Base-by-base conservation (phyloP, 2,329 filamentous ascomycete genomes). In the Monascus ruber region DNA sequence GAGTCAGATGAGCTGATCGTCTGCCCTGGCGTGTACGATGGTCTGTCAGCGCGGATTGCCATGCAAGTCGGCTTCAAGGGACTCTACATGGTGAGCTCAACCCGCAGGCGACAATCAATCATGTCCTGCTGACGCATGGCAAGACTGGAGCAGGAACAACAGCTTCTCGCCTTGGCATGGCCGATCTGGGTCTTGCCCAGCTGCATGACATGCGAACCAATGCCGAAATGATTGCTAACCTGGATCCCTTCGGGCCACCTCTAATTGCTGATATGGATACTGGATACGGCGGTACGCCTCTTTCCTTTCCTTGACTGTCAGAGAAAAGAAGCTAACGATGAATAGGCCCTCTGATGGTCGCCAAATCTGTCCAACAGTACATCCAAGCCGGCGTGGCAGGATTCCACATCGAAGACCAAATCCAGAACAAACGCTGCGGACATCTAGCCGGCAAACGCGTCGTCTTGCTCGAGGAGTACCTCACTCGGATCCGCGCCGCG, bases 381-480 rank as follows among this genome's bases (percentile, higher is more conserved):
- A 66, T 68, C 24, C 66, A 68, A 35, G 63, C 71, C 3, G 73
- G 73, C 24, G 69, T 77, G 2, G 73, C 74, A 1, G 73, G 63
- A 6, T 63, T 76, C 34, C 74, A 77, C 50, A 67, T 77, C 46
- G 73, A 77, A 54, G 74, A 77, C 53, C 71, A 77, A 51, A 65
- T 75, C 5, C 60, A 63, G 43, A 63, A 58, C 10, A 66, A 66
- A 41, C 56, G 62, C 11, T 66, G 63, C 41, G 62, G 63, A 2
- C 62, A 66, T 38, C 55, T 66, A 0, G 54, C 49, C 2, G 62
- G 62, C 31, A 66, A 66, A 44, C 51, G 59, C 31, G 55, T 66
- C 6, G 62, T 65, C 24, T 58, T 59, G 34, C 45, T 39, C 0
- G 49, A 52, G 1, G 58, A 56, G 2, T 65, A 57, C 40, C 50